Conservation (phyloP, 331 rosid species). For the Erythrophleum ivorense region DNA sequence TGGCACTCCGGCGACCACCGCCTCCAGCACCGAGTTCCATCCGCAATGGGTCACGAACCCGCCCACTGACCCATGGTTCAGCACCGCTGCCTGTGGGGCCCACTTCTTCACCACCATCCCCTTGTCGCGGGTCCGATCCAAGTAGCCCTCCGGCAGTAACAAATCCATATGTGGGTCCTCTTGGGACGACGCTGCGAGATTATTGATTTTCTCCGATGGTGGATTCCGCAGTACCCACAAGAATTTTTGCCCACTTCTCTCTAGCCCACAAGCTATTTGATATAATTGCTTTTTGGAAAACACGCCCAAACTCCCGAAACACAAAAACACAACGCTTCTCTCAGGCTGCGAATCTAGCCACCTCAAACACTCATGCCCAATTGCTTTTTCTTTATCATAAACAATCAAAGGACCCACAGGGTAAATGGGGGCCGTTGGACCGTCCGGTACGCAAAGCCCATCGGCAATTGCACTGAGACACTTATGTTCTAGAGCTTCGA, state of each 20-base stretch:
- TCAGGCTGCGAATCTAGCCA: constrained; percentile 26
- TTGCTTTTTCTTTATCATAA: neutral
- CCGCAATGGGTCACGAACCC: constrained; percentile 74
- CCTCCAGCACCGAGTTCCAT: constrained; percentile 76
- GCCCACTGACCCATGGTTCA: constrained; percentile 59
- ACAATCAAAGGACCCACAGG: constrained; percentile 52
- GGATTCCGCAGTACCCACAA: constrained; percentile 52
- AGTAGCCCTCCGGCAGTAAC: constrained; percentile 57
- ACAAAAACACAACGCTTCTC: constrained; percentile 51
- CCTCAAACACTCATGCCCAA: constrained; percentile 31
- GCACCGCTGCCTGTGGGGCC: constrained; percentile 57
- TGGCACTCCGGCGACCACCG: constrained; percentile 55
- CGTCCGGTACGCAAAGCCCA: constrained; percentile 42
- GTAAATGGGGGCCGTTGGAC: constrained; percentile 45
- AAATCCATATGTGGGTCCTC: constrained; percentile 37
- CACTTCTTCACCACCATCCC: constrained; percentile 61
- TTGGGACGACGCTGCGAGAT: neutral
- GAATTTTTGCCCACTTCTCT: constrained; percentile 52
- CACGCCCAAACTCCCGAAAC: constrained; percentile 60
- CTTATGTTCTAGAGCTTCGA: neutral
- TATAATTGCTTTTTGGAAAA: constrained; percentile 40
- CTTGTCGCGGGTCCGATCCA: constrained; percentile 46
- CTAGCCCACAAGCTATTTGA: constrained; percentile 51
- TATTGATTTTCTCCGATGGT: neutral
- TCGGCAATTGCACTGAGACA: neutral